Evolutionary conservation across 495 filamentous ascomycete genomes (phyloP).

Genomic region (Penicillium atrosanguineum): DNA sequence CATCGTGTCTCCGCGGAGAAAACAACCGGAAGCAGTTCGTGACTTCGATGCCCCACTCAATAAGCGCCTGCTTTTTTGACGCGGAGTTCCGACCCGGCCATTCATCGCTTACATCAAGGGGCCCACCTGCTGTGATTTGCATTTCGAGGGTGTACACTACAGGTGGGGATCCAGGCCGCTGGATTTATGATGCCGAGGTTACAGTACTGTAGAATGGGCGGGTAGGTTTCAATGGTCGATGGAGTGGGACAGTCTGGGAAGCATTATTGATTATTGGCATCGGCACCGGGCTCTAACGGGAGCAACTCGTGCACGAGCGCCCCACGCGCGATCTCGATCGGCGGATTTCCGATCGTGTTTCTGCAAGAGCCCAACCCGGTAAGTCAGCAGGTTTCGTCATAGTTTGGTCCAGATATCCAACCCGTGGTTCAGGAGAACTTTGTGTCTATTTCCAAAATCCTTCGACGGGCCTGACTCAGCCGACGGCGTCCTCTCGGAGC

Average conservation of each 20-base stretch:
- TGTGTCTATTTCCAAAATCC: neutral
- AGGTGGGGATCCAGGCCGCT: neutral
- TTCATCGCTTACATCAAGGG: neutral
- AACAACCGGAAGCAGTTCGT: neutral
- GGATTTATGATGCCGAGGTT: neutral
- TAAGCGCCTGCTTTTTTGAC: constrained; percentile 8
- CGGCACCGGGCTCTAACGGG: neutral
- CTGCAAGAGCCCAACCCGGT: neutral
- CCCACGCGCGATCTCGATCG: constrained; percentile 19
- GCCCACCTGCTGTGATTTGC: neutral
- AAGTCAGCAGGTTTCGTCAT: neutral
- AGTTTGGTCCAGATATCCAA: neutral
- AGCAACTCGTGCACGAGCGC: constrained; percentile 11
- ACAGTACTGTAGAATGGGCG: neutral
- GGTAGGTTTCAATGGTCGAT: neutral
- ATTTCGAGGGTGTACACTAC: neutral
- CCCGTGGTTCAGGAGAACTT: neutral
- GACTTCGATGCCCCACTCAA: constrained; percentile 2
- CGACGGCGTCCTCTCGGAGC: neutral
- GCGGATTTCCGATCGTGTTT: constrained; percentile 2
- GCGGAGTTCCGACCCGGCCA: constrained; percentile 3
- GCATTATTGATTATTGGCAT: constrained; percentile 1
- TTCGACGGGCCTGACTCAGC: neutral
- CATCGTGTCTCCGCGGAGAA: neutral
- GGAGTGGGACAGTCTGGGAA: neutral